Percentiles rank a stretch among this genome's conserved stretches.
phyloP scores from a whole-genome alignment of 768 basidiomycete genomes.

The Mycena filopes region DNA sequence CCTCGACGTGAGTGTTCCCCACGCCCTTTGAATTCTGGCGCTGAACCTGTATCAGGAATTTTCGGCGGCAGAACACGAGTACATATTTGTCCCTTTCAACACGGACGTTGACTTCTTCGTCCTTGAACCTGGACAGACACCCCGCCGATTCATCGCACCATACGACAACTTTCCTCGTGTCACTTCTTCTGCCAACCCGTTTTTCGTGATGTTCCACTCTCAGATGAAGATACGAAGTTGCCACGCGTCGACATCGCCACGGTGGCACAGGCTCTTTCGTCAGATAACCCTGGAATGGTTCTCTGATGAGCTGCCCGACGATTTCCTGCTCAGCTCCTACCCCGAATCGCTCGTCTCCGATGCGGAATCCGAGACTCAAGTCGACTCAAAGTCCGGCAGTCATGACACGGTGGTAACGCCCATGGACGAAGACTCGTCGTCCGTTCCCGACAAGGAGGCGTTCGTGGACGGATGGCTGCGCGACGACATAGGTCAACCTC shows the following conservation, averaged over 20 bases:
- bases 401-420: slow-evolving; percentile 5
- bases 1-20: background rate
- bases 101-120: slow-evolving; percentile 3
- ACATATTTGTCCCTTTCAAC: slow-evolving; percentile 9
- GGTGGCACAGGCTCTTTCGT: background rate
- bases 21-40: background rate
- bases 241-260: background rate
- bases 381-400: background rate
- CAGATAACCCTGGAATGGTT: background rate
- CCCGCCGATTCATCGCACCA: background rate
- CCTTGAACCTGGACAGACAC: background rate
- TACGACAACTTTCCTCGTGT: slow-evolving; percentile 13
- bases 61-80: background rate
- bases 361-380: no score
- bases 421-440: background rate
- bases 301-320: background rate
- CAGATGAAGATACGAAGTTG: background rate
- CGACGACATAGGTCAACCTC: background rate
- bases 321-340: slow-evolving; percentile 2
- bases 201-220: slow-evolving; percentile 10
- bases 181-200: slow-evolving; percentile 11
- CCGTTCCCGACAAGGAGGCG: background rate
- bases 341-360: background rate
- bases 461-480: slow-evolving; percentile 1
- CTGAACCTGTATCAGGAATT: background rate